phyloP scores from a whole-genome alignment of 2,329 filamentous ascomycete species.

The Claviceps purpurea region DNA sequence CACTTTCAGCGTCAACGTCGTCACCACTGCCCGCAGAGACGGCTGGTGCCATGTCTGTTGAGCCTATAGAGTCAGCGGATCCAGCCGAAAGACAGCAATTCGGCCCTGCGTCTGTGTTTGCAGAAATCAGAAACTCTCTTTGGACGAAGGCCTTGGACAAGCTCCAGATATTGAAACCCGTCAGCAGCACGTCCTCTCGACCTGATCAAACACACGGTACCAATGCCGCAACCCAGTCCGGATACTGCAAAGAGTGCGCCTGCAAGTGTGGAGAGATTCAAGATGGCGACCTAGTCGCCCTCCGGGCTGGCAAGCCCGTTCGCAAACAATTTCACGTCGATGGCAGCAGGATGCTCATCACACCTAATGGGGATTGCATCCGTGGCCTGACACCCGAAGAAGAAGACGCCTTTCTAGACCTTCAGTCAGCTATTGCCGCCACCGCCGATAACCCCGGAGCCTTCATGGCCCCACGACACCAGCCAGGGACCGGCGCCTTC shows the following conservation, averaged over 20 bases:
- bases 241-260: slow-evolving; percentile 22
- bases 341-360: slow-evolving; percentile 56
- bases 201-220: slow-evolving; percentile 13
- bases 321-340: slow-evolving; percentile 45
- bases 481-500: slow-evolving; percentile 41
- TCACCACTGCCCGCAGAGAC: slow-evolving; percentile 7
- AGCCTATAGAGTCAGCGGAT: slow-evolving; percentile 9
- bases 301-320: slow-evolving; percentile 44
- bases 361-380: slow-evolving; percentile 64
- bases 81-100: slow-evolving; percentile 17
- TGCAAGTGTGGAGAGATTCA: slow-evolving; percentile 28
- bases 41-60: slow-evolving; percentile 9
- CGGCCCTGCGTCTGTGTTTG: slow-evolving; percentile 21
- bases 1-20: slow-evolving; percentile 3
- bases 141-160: slow-evolving; percentile 22
- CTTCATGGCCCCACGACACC: slow-evolving; percentile 42
- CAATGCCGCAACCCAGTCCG: slow-evolving; percentile 11
- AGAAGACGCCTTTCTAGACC: slow-evolving; percentile 54
- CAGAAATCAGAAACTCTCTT: slow-evolving; percentile 20
- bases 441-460: slow-evolving; percentile 38
- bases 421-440: slow-evolving; percentile 46
- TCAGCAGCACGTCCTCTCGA: slow-evolving; percentile 17
- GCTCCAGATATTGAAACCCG: slow-evolving; percentile 24
- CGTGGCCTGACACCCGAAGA: slow-evolving; percentile 56
- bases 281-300: slow-evolving; percentile 37